Conservation (phyloP, 2,329 filamentous ascomycete genomes). For the Zopfia rhizophila region DNA sequence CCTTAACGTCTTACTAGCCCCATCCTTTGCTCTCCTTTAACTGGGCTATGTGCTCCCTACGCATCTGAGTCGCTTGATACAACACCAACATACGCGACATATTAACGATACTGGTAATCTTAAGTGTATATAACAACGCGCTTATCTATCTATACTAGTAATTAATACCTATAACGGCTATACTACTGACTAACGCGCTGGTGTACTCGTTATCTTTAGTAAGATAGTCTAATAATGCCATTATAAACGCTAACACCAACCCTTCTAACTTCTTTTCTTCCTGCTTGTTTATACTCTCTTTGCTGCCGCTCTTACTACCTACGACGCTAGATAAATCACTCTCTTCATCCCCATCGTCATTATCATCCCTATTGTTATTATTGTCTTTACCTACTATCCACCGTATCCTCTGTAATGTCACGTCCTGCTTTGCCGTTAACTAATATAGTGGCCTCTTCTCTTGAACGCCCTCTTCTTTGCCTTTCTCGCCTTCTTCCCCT, state of each 20-base stretch:
- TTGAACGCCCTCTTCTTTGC: constrained; percentile 1
- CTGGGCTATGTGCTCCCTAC: background rate
- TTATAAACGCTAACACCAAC: constrained; percentile 13
- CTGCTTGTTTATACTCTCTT: background rate
- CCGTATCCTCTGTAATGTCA: constrained; percentile 7
- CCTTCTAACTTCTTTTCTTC: constrained; percentile 9
- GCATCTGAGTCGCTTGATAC: constrained; percentile 5
- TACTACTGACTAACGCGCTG: constrained; percentile 16
- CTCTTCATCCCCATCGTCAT: constrained; percentile 3
- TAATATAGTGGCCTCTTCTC: constrained; percentile 8
- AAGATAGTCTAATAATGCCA: constrained; percentile 14
- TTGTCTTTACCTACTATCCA: constrained; percentile 1
- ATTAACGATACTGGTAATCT: constrained; percentile 7
- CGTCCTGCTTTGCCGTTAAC: constrained; percentile 9
- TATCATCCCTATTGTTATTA: background rate
- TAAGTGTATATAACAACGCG: constrained; percentile 17
- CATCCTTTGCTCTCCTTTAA: constrained; percentile 3
- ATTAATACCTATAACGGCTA: constrained; percentile 15
- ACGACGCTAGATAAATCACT: no score
- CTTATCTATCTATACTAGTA: constrained; percentile 8
- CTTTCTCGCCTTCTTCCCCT: no score
- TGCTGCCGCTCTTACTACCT: no score
- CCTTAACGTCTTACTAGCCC: background rate
- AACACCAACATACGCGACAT: constrained; percentile 17
- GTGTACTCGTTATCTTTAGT: constrained; percentile 17